phyloP scores from a whole-genome alignment of 345 rosid genomes.

The Anastatica hierochuntica region DNA sequence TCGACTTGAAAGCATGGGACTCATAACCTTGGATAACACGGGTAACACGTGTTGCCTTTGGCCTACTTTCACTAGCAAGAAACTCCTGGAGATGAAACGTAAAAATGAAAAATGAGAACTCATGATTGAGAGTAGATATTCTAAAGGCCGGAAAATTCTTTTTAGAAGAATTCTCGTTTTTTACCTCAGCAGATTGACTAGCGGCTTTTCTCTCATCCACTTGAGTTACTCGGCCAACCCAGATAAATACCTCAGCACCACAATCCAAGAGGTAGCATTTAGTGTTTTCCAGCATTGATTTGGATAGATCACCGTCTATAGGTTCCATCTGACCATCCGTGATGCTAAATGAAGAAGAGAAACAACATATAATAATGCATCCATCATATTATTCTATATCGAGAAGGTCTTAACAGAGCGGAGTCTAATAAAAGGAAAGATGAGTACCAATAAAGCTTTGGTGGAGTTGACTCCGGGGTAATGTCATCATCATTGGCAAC shows the following conservation, averaged over 20 bases:
- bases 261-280: conserved; percentile 77
- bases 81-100: conserved; percentile 49
- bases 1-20: conserved; percentile 76
- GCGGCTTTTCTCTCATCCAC: conserved; percentile 94
- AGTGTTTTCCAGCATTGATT: conserved; percentile 69
- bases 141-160: neutral
- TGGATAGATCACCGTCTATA: conserved; percentile 70
- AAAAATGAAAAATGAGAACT: conserved; percentile 13
- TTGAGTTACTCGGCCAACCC: conserved; percentile 98
- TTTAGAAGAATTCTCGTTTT: conserved; percentile 1
- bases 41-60: conserved; percentile 69
- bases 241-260: conserved; percentile 82
- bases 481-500: neutral
- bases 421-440: neutral
- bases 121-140: neutral
- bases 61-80: conserved; percentile 64
- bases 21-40: conserved; percentile 93
- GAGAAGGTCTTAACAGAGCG: neutral
- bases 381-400: too few relatives aligned
- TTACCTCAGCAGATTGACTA: conserved; percentile 81
- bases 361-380: conserved; percentile 1
- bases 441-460: neutral
- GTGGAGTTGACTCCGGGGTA: conserved; percentile 28
- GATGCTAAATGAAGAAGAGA: conserved; percentile 40
- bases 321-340: conserved; percentile 44